Evolutionary conservation across 116 monocot species (phyloP).

Genomic region (Zostera marina): DNA sequence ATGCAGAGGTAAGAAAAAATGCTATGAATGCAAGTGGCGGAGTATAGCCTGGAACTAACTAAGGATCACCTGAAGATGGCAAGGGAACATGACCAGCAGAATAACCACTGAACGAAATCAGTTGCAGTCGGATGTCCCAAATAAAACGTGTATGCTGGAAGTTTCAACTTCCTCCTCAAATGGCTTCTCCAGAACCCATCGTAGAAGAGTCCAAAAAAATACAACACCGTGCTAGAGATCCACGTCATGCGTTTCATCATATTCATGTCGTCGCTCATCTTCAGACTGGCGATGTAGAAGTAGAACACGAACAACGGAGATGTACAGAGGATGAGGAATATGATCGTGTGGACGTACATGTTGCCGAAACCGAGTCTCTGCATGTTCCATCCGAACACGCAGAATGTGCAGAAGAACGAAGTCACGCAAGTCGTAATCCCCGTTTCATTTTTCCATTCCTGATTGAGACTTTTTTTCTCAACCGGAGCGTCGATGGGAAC

Average conservation of each 20-base stretch:
- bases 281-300: conserved; percentile 27
- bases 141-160: conserved; percentile 33
- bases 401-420: conserved; percentile 47
- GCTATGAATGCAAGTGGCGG: too few species aligned
- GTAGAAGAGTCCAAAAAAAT: conserved; percentile 52
- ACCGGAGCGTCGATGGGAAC: neutral
- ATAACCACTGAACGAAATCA: conserved; percentile 51
- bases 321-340: conserved; percentile 35
- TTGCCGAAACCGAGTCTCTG: conserved; percentile 67
- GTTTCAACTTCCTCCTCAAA: conserved; percentile 45
- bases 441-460: conserved; percentile 13
- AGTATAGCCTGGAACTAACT: too few species aligned
- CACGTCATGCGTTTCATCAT: conserved; percentile 21
- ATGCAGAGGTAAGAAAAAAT: too few species aligned
- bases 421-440: conserved; percentile 15
- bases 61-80: too few species aligned
- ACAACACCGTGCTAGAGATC: conserved; percentile 26
- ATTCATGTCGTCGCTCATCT: conserved; percentile 20
- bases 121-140: conserved; percentile 26
- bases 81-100: conserved; percentile 63
- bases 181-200: conserved; percentile 71
- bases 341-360: conserved; percentile 64
- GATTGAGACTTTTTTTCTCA: neutral
- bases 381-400: conserved; percentile 82
- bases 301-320: conserved; percentile 38